phyloP scores from a whole-genome alignment of 1,284 basidiomycete species.

The Ganoderma resinaceum region DNA sequence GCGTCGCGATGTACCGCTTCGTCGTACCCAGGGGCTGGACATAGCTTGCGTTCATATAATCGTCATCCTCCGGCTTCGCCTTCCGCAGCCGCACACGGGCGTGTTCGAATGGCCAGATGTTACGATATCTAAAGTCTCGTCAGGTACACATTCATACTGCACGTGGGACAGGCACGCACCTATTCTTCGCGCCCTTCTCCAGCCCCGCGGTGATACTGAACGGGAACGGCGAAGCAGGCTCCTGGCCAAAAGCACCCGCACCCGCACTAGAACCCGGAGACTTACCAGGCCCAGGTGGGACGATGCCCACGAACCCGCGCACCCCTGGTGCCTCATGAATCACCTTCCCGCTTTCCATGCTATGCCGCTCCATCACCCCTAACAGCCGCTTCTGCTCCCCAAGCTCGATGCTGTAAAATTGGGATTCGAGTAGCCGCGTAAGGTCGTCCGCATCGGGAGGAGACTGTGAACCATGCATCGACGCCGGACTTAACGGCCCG shows the following conservation, averaged over 20 bases:
- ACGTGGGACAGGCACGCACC: slow-evolving; percentile 54
- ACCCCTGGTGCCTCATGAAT: slow-evolving; percentile 27
- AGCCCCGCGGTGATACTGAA: slow-evolving; percentile 96
- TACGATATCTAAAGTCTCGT: slow-evolving; percentile 68
- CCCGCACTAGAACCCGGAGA: slow-evolving; percentile 10
- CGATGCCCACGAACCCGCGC: slow-evolving; percentile 18
- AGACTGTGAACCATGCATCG: slow-evolving; percentile 39
- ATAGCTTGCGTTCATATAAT: slow-evolving; percentile 95
- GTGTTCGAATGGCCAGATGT: slow-evolving; percentile 98
- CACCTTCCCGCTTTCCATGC: slow-evolving; percentile 53
- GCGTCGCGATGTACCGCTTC: slow-evolving; percentile 92
- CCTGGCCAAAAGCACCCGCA: slow-evolving; percentile 19
- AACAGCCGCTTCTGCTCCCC: slow-evolving; percentile 91
- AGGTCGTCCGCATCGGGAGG: slow-evolving; percentile 42
- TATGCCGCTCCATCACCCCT: slow-evolving; percentile 92
- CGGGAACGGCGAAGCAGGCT: slow-evolving; percentile 58
- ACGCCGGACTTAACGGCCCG: slow-evolving; percentile 18
- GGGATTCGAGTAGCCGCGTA: slow-evolving; percentile 84
- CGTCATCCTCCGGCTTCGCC: slow-evolving; percentile 63
- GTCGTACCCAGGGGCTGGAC: slow-evolving; percentile 85
- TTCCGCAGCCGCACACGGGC: slow-evolving; percentile 79
- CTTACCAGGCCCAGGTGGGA: slow-evolving; percentile 6
- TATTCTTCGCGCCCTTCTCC: slow-evolving; percentile 94
- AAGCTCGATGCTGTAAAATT: slow-evolving; percentile 91
- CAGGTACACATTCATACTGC: neutral